A percentile compares a stretch with the other conserved stretches of the same genome.
Conservation (phyloP, 1,284 basidiomycete species). For the Microbotryum intermedium region DNA sequence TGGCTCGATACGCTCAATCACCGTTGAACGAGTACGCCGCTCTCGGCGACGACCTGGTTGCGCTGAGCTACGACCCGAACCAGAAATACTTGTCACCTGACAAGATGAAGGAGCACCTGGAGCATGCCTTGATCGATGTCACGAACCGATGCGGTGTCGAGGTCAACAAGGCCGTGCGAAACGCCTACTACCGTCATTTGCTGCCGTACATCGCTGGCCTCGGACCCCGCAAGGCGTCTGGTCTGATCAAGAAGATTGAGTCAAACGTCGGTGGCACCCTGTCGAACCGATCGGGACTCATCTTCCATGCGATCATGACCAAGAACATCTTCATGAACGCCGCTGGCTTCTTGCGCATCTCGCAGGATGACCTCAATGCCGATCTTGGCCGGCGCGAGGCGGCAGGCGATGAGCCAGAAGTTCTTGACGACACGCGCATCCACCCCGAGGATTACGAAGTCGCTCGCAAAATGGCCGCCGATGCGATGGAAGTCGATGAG, state of each 20-base stretch:
- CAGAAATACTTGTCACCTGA: slow-evolving; percentile 66
- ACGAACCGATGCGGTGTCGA: slow-evolving; percentile 91
- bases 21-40: slow-evolving; percentile 90
- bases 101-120: slow-evolving; percentile 70
- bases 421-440: slow-evolving; percentile 89
- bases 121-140: slow-evolving; percentile 78
- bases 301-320: slow-evolving; percentile 67
- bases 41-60: slow-evolving; percentile 65
- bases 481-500: slow-evolving; percentile 89
- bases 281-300: slow-evolving; percentile 72
- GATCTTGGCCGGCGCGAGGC: slow-evolving; percentile 58
- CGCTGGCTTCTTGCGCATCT: slow-evolving; percentile 80
- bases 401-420: slow-evolving; percentile 55
- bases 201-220: slow-evolving; percentile 88
- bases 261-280: slow-evolving; percentile 72
- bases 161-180: slow-evolving; percentile 81
- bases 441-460: slow-evolving; percentile 98
- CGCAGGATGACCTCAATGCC: slow-evolving; percentile 57
- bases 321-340: slow-evolving; percentile 78
- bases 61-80: slow-evolving; percentile 74
- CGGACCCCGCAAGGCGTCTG: slow-evolving; percentile 88
- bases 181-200: slow-evolving; percentile 77
- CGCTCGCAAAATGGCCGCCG: slow-evolving; percentile 96
- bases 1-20: slow-evolving; percentile 88
- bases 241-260: slow-evolving; percentile 71